These are phyloP conservation scores for Nothomitra cinnamomea DNA, from an alignment of 2,329 filamentous ascomycete genomes.

Conservation along the genomic window DNA sequence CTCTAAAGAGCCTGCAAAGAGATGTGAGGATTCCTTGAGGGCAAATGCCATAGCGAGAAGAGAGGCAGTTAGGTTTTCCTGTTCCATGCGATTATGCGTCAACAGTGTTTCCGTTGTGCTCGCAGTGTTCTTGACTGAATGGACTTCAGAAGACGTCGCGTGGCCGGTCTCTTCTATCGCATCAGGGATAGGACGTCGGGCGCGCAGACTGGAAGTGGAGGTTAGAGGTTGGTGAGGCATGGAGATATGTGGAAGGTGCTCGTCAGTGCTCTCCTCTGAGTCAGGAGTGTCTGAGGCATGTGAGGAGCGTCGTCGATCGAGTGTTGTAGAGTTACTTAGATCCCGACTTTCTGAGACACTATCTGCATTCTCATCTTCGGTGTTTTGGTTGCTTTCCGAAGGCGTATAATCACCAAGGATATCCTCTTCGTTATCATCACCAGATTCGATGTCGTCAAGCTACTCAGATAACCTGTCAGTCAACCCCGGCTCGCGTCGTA, in stretches of 20 bases:
- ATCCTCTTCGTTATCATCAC: conserved; percentile 3
- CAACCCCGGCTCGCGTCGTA: neutral
- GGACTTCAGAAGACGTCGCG: conserved; percentile 25
- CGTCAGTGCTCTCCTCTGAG: neutral
- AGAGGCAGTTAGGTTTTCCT: conserved; percentile 65
- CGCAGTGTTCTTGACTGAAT: conserved; percentile 19
- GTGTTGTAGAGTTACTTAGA: neutral
- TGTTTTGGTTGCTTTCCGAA: conserved; percentile 1
- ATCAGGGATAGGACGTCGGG: conserved; percentile 11
- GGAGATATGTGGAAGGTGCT: neutral
- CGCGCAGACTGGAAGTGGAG: conserved; percentile 1
- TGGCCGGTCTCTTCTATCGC: conserved; percentile 16
- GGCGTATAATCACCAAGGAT: neutral
- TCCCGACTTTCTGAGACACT: neutral
- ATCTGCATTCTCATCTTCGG: neutral
- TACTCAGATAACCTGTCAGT: neutral
- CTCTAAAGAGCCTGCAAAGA: conserved; percentile 56
- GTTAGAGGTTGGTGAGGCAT: neutral
- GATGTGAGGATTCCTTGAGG: conserved; percentile 57
- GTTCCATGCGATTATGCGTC: conserved; percentile 60
- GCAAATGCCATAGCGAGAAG: conserved; percentile 65
- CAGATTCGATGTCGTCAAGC: conserved; percentile 4
- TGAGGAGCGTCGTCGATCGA: neutral
- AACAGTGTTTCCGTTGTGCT: conserved; percentile 46
- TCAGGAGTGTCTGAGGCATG: neutral